Evolutionary conservation across 2,329 filamentous ascomycete genomes (phyloP), one percentile per base, ranked within the genome.

Genomic region (Periconia sp.): DNA sequence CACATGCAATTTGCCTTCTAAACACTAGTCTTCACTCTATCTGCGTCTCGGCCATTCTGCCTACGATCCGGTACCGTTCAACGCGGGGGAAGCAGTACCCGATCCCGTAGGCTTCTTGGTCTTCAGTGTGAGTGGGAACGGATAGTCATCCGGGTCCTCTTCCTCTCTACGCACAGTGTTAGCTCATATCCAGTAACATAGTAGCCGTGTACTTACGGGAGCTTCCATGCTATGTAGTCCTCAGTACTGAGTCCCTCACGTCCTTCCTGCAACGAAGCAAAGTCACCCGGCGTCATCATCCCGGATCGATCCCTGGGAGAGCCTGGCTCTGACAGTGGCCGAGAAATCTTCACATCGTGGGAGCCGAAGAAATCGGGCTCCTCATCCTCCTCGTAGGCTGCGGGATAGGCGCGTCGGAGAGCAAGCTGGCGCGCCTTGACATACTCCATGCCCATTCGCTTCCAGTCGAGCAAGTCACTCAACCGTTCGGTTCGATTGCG

Each of bases 221-320:
- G 78, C 75, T 95, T 96, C 94, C 94, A 99, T 22, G 92, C 88
- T 63, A 97, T 90, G 70, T 99, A 97, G 67, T 99, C 94, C 73
- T 99, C 94, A 0, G 94, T 97, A 74, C 81, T 94, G 57, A 99
- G 75, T 1, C 92, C 92, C 71, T 99, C 94, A 30, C 87, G 87
- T 31, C 91, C 90, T 73, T 99, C 94, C 73, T 97, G 94, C 42
- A 99, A 77, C 57, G 90, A 96, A 19, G 91, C 94, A 78, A 97
- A 97, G 71, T 99, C 94, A 33, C 94, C 94, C 6, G 94, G 94
- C 1, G 94, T 99, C 94, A 99, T 97, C 91, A 96, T 96, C 40
- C 94, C 94, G 30, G 87, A 87, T 23, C 91, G 83, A 67, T 96
- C 92, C 49, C 92, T 82, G 8, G 94, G 94, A 13, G 91, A 96